Evolutionary conservation across 306 rosid species (phyloP).

Genomic region (Vicia sativa): DNA sequence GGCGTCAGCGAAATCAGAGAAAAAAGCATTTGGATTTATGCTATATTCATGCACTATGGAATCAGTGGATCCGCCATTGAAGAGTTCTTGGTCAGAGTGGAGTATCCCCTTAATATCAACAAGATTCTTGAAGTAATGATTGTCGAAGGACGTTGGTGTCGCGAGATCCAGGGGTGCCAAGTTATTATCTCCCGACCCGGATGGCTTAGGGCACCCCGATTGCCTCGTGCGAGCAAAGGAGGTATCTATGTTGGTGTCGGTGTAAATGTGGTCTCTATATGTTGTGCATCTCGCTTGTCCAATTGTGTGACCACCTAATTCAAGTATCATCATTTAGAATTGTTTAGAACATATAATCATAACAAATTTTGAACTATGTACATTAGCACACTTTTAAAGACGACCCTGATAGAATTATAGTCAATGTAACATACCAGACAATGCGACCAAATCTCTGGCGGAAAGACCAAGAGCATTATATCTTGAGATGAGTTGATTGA

Average conservation of each 20-base stretch:
- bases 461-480: conserved; percentile 74
- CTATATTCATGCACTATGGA: conserved; percentile 56
- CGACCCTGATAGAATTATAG: background rate
- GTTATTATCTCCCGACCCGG: conserved; percentile 84
- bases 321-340: background rate
- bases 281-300: conserved; percentile 83
- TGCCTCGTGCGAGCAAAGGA: conserved; percentile 55
- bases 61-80: conserved; percentile 74
- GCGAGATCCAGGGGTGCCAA: conserved; percentile 74
- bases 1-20: conserved; percentile 57
- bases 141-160: conserved; percentile 66
- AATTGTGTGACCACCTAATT: conserved; percentile 74
- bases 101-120: conserved; percentile 69
- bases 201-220: conserved; percentile 57
- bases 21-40: conserved; percentile 43
- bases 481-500: conserved; percentile 62
- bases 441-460: conserved; percentile 72
- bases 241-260: conserved; percentile 58
- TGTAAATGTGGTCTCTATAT: conserved; percentile 66
- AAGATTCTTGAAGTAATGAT: conserved; percentile 71
- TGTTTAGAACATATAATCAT: no score
- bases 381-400: no score
- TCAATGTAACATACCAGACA: conserved; percentile 54
- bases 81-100: conserved; percentile 83
- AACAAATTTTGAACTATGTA: no score